These are phyloP conservation scores for Dendryphion nanum DNA, from an alignment of 2,329 filamentous ascomycete genomes.

Conservation along the genomic window DNA sequence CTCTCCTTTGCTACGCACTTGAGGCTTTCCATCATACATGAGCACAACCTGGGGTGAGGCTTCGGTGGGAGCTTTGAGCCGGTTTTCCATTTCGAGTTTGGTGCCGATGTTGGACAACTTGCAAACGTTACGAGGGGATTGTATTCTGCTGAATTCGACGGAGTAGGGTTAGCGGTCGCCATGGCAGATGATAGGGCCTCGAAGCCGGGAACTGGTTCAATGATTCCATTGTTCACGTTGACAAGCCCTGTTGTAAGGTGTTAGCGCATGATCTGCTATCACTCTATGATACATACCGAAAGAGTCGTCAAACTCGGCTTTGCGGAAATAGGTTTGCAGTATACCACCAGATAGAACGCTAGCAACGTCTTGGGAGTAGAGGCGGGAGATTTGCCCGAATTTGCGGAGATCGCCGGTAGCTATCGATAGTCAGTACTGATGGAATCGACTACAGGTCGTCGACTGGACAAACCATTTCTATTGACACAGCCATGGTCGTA, in stretches of 20 bases:
- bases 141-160: background rate
- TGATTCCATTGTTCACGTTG: background rate
- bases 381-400: too few species aligned
- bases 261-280: too few species aligned
- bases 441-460: too few species aligned
- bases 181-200: background rate
- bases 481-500: too few species aligned
- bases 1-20: too few species aligned
- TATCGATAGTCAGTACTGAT: too few species aligned
- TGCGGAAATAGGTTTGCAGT: background rate
- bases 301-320: background rate
- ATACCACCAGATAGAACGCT: background rate
- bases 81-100: background rate
- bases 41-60: background rate
- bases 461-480: too few species aligned
- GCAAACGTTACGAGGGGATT: background rate
- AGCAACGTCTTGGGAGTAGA: too few species aligned
- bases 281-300: background rate
- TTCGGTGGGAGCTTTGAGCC: background rate
- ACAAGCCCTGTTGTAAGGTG: background rate
- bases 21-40: background rate
- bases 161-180: background rate
- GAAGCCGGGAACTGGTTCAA: background rate
- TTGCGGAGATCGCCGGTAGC: too few species aligned
- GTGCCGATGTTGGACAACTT: background rate